Evolutionary conservation across 2,329 filamentous ascomycete genomes (phyloP).

Genomic region (Arachnopeziza araneosa): DNA sequence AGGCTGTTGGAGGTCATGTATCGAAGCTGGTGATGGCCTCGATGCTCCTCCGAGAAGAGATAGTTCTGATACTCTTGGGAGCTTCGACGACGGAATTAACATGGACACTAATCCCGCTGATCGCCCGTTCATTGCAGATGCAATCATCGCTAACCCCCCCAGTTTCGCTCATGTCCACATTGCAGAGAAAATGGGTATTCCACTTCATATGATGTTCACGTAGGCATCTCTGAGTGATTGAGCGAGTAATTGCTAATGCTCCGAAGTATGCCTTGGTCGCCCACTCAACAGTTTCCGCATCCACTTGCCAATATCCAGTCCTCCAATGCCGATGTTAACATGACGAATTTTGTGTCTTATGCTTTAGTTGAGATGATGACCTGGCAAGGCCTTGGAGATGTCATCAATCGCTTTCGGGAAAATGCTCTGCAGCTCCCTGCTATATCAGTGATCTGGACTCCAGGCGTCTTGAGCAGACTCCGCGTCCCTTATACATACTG

Average conservation of each 20-base stretch:
- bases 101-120: conserved; percentile 29
- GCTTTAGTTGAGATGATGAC: conserved; percentile 66
- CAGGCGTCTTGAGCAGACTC: conserved; percentile 70
- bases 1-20: conserved; percentile 82
- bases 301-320: conserved; percentile 63
- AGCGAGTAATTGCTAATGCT: background rate
- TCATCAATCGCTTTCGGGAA: conserved; percentile 83
- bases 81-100: conserved; percentile 27
- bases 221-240: conserved; percentile 44
- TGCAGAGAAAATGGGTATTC: conserved; percentile 69
- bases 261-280: conserved; percentile 60
- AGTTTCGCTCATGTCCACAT: conserved; percentile 72
- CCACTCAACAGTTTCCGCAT: conserved; percentile 65
- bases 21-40: conserved; percentile 64
- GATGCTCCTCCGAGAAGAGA: conserved; percentile 15
- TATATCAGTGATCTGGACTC: conserved; percentile 75
- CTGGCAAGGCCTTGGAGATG: conserved; percentile 75
- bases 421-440: conserved; percentile 69
- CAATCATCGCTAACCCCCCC: conserved; percentile 73
- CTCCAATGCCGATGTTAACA: conserved; percentile 55
- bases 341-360: conserved; percentile 65
- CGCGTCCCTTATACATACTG: conserved; percentile 85
- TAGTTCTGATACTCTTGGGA: conserved; percentile 16
- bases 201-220: conserved; percentile 86
- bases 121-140: conserved; percentile 73